A percentile compares a stretch with the other conserved stretches of the same genome.
These are phyloP conservation scores for Cicer pinnatifidum DNA, from an alignment of 306 rosid species.

Conservation along the genomic window DNA sequence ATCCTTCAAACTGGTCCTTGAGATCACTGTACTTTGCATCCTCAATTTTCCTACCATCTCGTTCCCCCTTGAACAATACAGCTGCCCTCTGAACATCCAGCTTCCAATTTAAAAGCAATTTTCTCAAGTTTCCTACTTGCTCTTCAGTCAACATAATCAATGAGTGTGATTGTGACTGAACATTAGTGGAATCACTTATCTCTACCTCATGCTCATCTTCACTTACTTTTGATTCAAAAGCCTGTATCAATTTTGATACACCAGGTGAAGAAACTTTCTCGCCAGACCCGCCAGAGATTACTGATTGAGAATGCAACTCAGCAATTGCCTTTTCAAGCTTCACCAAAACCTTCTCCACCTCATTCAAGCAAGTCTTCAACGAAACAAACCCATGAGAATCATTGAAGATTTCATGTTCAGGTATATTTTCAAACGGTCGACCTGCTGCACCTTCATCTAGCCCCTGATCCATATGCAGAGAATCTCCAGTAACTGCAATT, in stretches of 20 bases:
- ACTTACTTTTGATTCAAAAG: slow-evolving; percentile 73
- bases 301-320: slow-evolving; percentile 54
- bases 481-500: slow-evolving; percentile 47
- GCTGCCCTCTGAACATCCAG: slow-evolving; percentile 61
- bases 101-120: slow-evolving; percentile 60
- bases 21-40: slow-evolving; percentile 54
- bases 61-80: slow-evolving; percentile 65
- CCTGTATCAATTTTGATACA: slow-evolving; percentile 83
- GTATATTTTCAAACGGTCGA: slow-evolving; percentile 41
- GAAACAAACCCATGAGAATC: slow-evolving; percentile 62
- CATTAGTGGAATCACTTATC: slow-evolving; percentile 46
- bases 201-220: slow-evolving; percentile 66
- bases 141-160: slow-evolving; percentile 52
- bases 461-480: slow-evolving; percentile 45
- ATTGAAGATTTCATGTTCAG: slow-evolving; percentile 56
- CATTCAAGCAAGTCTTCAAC: slow-evolving; percentile 58
- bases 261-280: slow-evolving; percentile 59
- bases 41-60: slow-evolving; percentile 56
- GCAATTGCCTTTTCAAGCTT: slow-evolving; percentile 71
- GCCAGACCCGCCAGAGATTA: slow-evolving; percentile 51
- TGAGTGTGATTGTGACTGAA: slow-evolving; percentile 53
- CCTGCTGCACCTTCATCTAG: slow-evolving; percentile 45
- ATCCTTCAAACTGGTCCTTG: slow-evolving; percentile 58
- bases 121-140: slow-evolving; percentile 64
- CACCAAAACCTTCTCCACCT: slow-evolving; percentile 59